Percentiles rank a stretch among this genome's conserved stretches.
Evolutionary conservation across 768 basidiomycete species (phyloP).

Genomic region (Fibroporia radiculosa): DNA sequence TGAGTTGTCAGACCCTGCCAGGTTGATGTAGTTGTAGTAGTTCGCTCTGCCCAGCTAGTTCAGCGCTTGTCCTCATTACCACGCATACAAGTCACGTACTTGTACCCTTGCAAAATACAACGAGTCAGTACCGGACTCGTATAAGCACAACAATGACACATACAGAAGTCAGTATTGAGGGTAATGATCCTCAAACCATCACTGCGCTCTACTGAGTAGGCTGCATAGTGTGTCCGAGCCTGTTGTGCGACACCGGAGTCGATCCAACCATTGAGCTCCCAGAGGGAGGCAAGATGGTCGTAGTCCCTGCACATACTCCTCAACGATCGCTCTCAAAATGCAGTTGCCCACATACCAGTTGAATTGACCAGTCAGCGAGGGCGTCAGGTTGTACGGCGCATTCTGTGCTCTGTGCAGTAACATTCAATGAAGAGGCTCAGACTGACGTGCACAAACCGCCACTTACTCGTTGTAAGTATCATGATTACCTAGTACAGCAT

Average conservation of each 20-base stretch:
- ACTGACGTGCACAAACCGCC: background rate
- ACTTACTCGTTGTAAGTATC: slow-evolving; percentile 62
- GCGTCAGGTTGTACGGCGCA: slow-evolving; percentile 50
- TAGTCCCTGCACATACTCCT: slow-evolving; percentile 51
- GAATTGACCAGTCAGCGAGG: slow-evolving; percentile 48
- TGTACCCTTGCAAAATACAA: slow-evolving; percentile 10
- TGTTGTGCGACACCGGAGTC: slow-evolving; percentile 44
- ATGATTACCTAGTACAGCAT: slow-evolving; percentile 71
- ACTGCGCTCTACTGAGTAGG: slow-evolving; percentile 57
- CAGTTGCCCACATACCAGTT: slow-evolving; percentile 41
- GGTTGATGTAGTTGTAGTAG: slow-evolving; percentile 72
- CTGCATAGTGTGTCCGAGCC: slow-evolving; percentile 65
- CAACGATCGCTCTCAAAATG: background rate
- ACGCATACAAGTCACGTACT: slow-evolving; percentile 15
- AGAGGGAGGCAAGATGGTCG: slow-evolving; percentile 62
- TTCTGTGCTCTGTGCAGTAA: slow-evolving; percentile 42
- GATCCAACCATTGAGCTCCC: slow-evolving; percentile 68
- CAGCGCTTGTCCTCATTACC: background rate
- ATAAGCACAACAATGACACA: slow-evolving; percentile 20
- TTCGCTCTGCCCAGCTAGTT: slow-evolving; percentile 40
- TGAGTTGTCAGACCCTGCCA: slow-evolving; percentile 58
- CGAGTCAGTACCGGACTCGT: background rate
- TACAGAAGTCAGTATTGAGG: slow-evolving; percentile 72
- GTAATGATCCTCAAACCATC: slow-evolving; percentile 69
- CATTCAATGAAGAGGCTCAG: background rate